Conservation (phyloP, 2,329 filamentous ascomycete species). For the Colletotrichum viniferum region DNA sequence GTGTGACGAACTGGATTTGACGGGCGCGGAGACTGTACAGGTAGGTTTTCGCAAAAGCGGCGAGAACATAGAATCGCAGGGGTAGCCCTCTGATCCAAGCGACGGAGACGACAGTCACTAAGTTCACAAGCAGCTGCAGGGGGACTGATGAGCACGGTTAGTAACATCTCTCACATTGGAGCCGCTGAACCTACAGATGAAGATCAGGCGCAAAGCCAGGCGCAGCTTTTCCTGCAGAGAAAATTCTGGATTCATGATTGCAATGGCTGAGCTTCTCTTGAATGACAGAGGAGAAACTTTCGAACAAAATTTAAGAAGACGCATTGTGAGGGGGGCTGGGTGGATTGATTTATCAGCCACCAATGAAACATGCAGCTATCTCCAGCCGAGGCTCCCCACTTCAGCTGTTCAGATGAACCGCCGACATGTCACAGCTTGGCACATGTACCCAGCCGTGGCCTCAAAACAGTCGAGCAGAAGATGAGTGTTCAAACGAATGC, state of each 20-base stretch:
- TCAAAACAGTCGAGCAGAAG: not conserved
- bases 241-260: not conserved
- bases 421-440: not conserved
- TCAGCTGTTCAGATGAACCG: not conserved
- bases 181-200: not conserved
- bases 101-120: not conserved
- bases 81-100: not conserved
- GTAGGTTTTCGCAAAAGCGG: not conserved
- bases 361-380: not conserved
- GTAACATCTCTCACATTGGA: not conserved
- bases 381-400: not conserved
- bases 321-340: not conserved
- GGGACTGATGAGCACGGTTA: not conserved
- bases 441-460: not conserved
- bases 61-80: not conserved
- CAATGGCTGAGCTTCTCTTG: not conserved
- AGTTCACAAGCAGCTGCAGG: not conserved
- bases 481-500: not conserved
- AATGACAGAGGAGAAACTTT: not conserved
- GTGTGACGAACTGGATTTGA: not conserved
- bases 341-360: not conserved
- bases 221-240: not conserved
- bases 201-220: not conserved
- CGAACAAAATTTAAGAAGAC: rapidly evolving
- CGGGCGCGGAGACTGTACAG: not conserved